A percentile compares a stretch with the other conserved stretches of the same genome.
These are phyloP conservation scores for Lactifluus hygrophoroides DNA, from an alignment of 768 basidiomycete species.

Conservation along the genomic window DNA sequence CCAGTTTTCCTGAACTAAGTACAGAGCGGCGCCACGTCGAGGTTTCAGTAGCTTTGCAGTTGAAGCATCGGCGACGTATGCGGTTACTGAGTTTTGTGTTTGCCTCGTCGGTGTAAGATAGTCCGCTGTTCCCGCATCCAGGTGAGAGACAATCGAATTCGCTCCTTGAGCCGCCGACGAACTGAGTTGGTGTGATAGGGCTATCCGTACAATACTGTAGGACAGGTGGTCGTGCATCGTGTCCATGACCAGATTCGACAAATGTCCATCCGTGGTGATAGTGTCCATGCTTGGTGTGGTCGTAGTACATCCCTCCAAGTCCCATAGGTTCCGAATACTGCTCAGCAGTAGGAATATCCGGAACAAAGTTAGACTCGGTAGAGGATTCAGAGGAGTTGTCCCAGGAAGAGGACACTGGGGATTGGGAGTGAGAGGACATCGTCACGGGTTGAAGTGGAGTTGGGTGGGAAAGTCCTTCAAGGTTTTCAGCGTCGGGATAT, in stretches of 20 bases:
- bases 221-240: neutral
- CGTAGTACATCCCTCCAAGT: constrained; percentile 4
- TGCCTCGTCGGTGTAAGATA: constrained; percentile 58
- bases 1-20: constrained; percentile 72
- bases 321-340: neutral
- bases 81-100: constrained; percentile 71
- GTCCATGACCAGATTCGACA: neutral
- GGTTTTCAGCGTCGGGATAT: neutral
- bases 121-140: neutral
- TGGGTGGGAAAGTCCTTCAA: neutral
- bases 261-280: constrained; percentile 5
- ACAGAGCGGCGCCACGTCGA: constrained; percentile 73
- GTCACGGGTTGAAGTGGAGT: neutral
- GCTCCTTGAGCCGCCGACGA: neutral
- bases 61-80: constrained; percentile 69
- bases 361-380: neutral
- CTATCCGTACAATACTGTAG: neutral
- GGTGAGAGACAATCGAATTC: neutral
- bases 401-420: neutral
- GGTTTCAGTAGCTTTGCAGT: constrained; percentile 78
- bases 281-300: neutral
- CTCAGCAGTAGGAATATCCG: neutral
- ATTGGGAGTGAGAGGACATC: neutral
- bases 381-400: constrained; percentile 12
- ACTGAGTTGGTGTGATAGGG: neutral